Evolutionary conservation across 805 yeast species (phyloP), one percentile per base, ranked within the genome.

Genomic region (Saturnispora zaruensis): DNA sequence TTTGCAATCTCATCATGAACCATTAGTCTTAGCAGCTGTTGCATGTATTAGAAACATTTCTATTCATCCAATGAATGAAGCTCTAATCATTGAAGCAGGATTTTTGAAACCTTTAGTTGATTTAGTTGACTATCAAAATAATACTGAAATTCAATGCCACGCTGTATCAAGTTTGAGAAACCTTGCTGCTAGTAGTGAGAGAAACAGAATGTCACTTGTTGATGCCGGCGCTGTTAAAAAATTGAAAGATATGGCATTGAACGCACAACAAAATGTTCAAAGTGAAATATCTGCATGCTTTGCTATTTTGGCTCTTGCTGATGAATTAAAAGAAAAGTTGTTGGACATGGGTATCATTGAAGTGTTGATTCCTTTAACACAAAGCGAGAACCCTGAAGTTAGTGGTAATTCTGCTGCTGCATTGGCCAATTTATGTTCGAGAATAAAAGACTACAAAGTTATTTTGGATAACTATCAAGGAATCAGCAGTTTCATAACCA

Each of bases 331-430:
- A 69, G 78, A 84, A 46, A 84, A 84, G 60, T 74, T 93, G 59
- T 78, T 93, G 57, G 85, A 87, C 53, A 76, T 89, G 57, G 91
- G 90, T 48, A 82, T 93, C 41, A 77, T 89, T 53, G 89, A 86
- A 59, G 96, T 89, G 34, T 76, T 93, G 55, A 82, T 93, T 51
- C 99, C 99, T 33, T 77, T 93, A 65, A 93, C 98, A 2, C 81
- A 79, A 58, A 85, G 95, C 41, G 77, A 77, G 50, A 89, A 89
- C 64, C 85, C 89, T 52, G 99, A 95, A 68, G 97, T 93, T 16
- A 93, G 96, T 66, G 99, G 99, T 51, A 93, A 93, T 67, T 86
- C 96, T 2, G 99, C 98, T 14, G 99, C 99, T 34, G 98, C 99
- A 2, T 76, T 93, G 57, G 99, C 99, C 28, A 93, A 93, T 64